These are phyloP conservation scores for Thelephora ganbajun DNA, from an alignment of 768 basidiomycete species.

Conservation along the genomic window DNA sequence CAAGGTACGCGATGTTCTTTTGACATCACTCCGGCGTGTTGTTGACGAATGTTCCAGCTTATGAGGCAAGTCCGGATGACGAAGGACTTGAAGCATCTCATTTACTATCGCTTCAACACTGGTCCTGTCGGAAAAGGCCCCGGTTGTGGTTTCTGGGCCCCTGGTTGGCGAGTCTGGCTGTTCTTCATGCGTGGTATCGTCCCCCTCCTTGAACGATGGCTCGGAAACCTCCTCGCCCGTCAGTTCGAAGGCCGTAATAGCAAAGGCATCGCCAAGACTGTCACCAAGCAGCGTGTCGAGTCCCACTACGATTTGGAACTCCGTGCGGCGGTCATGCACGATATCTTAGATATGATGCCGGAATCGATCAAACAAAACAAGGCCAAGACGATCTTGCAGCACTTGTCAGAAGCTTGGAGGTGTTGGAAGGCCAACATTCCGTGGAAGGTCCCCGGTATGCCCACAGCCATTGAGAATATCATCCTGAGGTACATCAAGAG, in stretches of 20 bases:
- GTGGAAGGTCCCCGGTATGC: constrained; percentile 99
- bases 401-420: constrained; percentile 96
- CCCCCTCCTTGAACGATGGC: constrained; percentile 92
- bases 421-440: constrained; percentile 98
- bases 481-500: constrained; percentile 98
- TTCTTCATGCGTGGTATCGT: constrained; percentile 99
- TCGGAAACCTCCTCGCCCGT: constrained; percentile 92
- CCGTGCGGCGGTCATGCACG: constrained; percentile 98
- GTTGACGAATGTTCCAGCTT: constrained; percentile 31
- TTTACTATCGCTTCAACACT: constrained; percentile 99
- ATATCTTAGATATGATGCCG: constrained; percentile 99
- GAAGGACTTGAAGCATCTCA: constrained; percentile 96
- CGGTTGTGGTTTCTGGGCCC: constrained; percentile 98
- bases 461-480: constrained; percentile 98
- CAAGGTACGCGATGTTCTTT: constrained; percentile 41
- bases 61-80: constrained; percentile 99
- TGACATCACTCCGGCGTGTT: not conserved
- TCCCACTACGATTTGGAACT: constrained; percentile 97
- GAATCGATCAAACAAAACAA: constrained; percentile 99
- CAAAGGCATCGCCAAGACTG: constrained; percentile 93
- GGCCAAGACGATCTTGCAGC: constrained; percentile 98
- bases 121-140: constrained; percentile 99
- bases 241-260: constrained; percentile 98
- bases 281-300: constrained; percentile 98
- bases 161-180: constrained; percentile 98